Evolutionary conservation across 768 basidiomycete genomes (phyloP), one percentile per base, ranked within the genome.

Genomic region (Megacollybia marginata): DNA sequence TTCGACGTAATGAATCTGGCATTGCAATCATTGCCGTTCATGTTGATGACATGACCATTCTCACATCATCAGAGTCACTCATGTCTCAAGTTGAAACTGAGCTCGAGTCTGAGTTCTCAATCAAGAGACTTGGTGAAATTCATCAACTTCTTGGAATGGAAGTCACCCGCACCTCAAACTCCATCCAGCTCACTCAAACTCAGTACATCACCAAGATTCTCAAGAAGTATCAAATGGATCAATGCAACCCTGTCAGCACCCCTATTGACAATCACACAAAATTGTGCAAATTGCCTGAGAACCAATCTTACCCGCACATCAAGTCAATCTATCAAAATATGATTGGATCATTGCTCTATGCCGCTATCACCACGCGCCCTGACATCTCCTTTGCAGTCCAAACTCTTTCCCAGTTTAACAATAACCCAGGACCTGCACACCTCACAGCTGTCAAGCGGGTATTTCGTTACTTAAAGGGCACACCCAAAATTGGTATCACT

Each of bases 401-500:
- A 10, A 44, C 52, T 5, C 58, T 70, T 0, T 46, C 57, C 2
- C 66, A 59, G 13, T 70, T 63, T 57, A 48, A 56, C 12, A 28
- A 49, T 2, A 60, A 64, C 38, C 69, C 67, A 1, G 54, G 53
- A 2, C 19, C 15, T 0, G 48, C 48, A 1, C 73, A 74, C 52
- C 66, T 64, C 61, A 48, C 59, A 4, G 69, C 66, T 2, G 54
- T 65, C 16, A 66, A 67, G 49, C 65, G 62, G 33, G 48, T 69
- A 33, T 57, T 69, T 34, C 57, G 62, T 3, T 76, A 74, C 54
- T 55, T 76, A 0, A 48, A 54, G 15, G 57, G 58, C 6, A 62
- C 58, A 0, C 33, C 13, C 13, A 20, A 49, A n/a, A 46, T 52
- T n/a, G 50, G 53, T 8, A 42, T 61, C 32, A 50, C 51, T 9